Base-by-base conservation (phyloP, 2,329 filamentous ascomycete species). In the Cytospora schulzeri region DNA sequence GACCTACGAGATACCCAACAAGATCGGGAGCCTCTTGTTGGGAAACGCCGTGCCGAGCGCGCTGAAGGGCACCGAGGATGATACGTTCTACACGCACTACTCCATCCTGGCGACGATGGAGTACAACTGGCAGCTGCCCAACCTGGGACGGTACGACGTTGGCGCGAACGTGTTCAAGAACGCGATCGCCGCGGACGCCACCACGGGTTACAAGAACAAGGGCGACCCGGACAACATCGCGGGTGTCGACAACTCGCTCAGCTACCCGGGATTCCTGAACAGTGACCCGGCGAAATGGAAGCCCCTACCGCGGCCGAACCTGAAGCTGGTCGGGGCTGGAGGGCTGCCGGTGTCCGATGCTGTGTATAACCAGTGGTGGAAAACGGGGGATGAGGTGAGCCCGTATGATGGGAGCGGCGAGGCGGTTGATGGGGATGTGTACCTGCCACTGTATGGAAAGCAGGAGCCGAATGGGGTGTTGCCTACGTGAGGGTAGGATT, bases 11-110 rank as follows among this genome's bases (percentile, higher is more conserved):
- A 71, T 78, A 62, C 81, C 80, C 53, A 88, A 88, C 74, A 78
- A 78, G 59, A 81, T 87, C 53, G 80, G 81, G 41, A 80, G 78
- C 33, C 77, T 87, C 35, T 76, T 87, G 1, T 78, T 87, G 9
- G 85, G 85, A 4, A 84, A 80, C 52, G 82, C 83, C 14, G 73
- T 88, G 1, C 82, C 83, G 0, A 48, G 70, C 5, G 66, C 73
- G 3, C 74, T 82, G 3, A 77, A 79, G 38, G 83, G 83, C 38
- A 85, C 82, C 11, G 78, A 75, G 6, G 85, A 88, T 71, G 69
- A 74, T 59, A 83, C 79, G 19, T 83, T 79, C 57, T 81, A 81
- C 65, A 80, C 75, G 2, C 79, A 81, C 67, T 81, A 78, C 67
- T 78, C 76, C 51, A 77, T 79, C 64, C 70, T 80, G 38, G 75